Base-by-base conservation (phyloP, 495 filamentous ascomycete species). In the Hypoxylon fuscum region DNA sequence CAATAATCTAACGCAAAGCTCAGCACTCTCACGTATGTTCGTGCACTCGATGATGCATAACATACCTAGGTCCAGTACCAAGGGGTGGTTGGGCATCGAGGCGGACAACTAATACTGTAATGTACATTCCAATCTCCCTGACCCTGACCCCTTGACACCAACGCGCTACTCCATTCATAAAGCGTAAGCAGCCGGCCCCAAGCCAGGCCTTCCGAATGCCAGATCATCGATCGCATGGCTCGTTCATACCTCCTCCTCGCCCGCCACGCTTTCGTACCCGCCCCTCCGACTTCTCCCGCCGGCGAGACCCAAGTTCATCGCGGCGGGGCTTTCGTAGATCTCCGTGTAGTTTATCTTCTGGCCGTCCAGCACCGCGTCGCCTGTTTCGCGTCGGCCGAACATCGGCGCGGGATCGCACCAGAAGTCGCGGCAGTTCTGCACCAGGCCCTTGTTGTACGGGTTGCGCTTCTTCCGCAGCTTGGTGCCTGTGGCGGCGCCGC, bases 341-440 rank as follows among this genome's bases (percentile, higher is more conserved):
- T 82, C 85, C 17, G 90, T 88, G 72, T 97, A 98, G 72, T 97
- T 90, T 50, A 98, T 84, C 12, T 79, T 66, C 62, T 90, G 83
- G 11, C 95, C 94, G 9, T 85, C 91, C 3, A 98, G 74, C 75
- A 92, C 80, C 1, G 86, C 91, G 21, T 83, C 79, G 4, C 93
- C 93, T 50, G 83, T 87, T 59, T 89, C 83, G 25, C 90, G 83
- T 53, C 80, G 82, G 31, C 90, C 86, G 74, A 97, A 92, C 25
- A 96, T 67, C 6, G 95, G 93, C 14, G 88, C 85, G 0, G 90
- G 85, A 69, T 97, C 95, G 66, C 90, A 92, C 91, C 92, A 98
- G 74, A 98, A 98, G 74, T 98, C 95, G 54, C 87, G 92, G 69
- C 94, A 98, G 64, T 98, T 98, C 27, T 86, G 86, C 22, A 94